Evolutionary conservation across 495 filamentous ascomycete species (phyloP).

Genomic region (Penicillium salamii): DNA sequence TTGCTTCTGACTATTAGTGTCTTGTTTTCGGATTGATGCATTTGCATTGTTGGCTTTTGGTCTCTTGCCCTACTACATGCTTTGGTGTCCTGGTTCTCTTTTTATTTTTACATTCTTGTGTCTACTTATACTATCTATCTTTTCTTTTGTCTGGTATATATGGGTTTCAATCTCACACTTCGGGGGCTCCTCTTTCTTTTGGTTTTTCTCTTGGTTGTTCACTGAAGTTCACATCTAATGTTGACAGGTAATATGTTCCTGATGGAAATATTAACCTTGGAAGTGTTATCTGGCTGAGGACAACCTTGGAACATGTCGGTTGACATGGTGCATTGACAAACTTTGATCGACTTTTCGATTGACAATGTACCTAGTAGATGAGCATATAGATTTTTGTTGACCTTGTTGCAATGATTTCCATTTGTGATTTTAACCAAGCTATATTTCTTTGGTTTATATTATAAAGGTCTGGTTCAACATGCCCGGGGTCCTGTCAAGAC

Average conservation of each 20-base stretch:
- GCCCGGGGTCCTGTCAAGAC: too few species aligned
- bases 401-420: too few species aligned
- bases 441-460: neutral
- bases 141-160: slow-evolving; percentile 31
- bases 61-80: neutral
- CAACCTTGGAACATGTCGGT: too few species aligned
- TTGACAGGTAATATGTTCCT: too few species aligned
- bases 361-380: too few species aligned
- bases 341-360: too few species aligned
- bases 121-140: slow-evolving; percentile 4
- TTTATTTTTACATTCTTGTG: slow-evolving; percentile 6
- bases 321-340: too few species aligned
- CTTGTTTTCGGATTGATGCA: slow-evolving; percentile 6
- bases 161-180: slow-evolving; percentile 23
- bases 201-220: neutral
- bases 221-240: too few species aligned
- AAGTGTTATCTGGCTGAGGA: too few species aligned
- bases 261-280: too few species aligned
- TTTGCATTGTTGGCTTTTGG: slow-evolving; percentile 4
- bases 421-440: neutral
- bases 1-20: neutral
- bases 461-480: neutral
- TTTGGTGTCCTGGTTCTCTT: slow-evolving; percentile 11
- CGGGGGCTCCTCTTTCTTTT: slow-evolving; percentile 9
- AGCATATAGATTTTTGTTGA: neutral